Evolutionary conservation across 306 rosid genomes (phyloP).

Genomic region (Glycyrrhiza uralensis): DNA sequence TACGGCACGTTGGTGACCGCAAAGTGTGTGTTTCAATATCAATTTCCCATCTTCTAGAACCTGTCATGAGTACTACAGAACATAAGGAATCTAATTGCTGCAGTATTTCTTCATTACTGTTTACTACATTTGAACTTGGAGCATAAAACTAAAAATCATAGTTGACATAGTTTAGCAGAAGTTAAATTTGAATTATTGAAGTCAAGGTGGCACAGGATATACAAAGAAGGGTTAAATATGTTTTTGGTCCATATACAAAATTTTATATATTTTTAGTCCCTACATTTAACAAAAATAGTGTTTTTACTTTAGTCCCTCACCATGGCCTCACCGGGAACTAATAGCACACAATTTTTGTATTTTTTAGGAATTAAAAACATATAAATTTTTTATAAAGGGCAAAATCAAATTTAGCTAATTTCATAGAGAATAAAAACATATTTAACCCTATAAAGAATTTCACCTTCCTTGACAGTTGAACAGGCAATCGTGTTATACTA

Average conservation of each 20-base stretch:
- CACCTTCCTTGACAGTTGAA: neutral
- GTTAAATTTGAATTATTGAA: neutral
- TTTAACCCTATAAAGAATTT: too few relatives aligned
- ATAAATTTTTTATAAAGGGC: too few relatives aligned
- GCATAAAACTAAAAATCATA: neutral
- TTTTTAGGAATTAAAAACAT: too few relatives aligned
- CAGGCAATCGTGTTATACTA: neutral
- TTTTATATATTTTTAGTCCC: too few relatives aligned
- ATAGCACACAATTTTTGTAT: too few relatives aligned
- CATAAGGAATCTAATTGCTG: slow-evolving; percentile 20
- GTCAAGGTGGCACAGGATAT: neutral
- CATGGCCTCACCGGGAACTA: too few relatives aligned
- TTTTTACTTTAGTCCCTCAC: too few relatives aligned
- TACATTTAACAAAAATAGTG: too few relatives aligned
- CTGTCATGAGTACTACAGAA: slow-evolving; percentile 39
- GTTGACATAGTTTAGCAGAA: neutral
- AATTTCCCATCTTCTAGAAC: slow-evolving; percentile 70
- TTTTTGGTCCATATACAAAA: too few relatives aligned
- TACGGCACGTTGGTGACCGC: slow-evolving; percentile 66
- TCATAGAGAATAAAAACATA: too few relatives aligned
- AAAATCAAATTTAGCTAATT: too few relatives aligned
- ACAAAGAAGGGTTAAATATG: too few relatives aligned
- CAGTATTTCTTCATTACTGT: neutral
- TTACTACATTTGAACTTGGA: neutral
- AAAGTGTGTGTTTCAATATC: slow-evolving; percentile 55